Evolutionary conservation across 176 grass and related monocot genomes (phyloP).

Genomic region (Carex parvula): DNA sequence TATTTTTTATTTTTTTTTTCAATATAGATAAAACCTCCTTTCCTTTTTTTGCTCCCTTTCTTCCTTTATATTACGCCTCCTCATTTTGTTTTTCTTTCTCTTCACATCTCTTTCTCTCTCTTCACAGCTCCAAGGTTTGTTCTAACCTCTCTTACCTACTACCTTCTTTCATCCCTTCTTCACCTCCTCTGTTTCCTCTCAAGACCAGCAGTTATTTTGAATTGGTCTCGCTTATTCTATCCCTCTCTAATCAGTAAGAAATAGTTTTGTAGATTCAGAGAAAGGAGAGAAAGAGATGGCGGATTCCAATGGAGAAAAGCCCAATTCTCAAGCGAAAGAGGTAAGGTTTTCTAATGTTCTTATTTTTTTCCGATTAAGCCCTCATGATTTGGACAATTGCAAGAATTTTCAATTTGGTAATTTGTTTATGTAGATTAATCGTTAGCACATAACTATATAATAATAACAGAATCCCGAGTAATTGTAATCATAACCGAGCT

Average conservation of each 20-base stretch:
- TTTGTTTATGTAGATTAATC: not conserved
- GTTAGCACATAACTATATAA: not conserved
- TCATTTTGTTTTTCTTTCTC: not conserved
- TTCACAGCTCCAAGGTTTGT: slow-evolving; percentile 43
- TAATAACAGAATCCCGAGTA: not conserved
- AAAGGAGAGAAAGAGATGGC: slow-evolving; percentile 49
- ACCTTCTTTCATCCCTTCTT: not conserved
- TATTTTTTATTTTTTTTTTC: not conserved
- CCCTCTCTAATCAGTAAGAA: not conserved
- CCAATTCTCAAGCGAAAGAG: slow-evolving; percentile 53
- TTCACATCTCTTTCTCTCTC: slow-evolving; percentile 10
- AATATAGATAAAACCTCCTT: not conserved
- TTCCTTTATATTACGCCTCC: slow-evolving; percentile 32
- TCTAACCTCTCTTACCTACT: slow-evolving; percentile 30
- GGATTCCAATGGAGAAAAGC: slow-evolving; percentile 41
- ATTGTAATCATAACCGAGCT: not conserved
- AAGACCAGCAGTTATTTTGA: slow-evolving; percentile 3
- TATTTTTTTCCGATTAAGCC: not conserved
- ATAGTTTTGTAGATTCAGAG: slow-evolving; percentile 27
- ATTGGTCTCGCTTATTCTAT: not conserved
- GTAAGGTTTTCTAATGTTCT: slow-evolving; percentile 21
- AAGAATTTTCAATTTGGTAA: not conserved
- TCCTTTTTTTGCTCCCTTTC: not conserved
- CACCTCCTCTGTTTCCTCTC: not conserved
- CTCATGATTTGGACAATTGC: not conserved